These are phyloP conservation scores for Penicillium sp. DNA, from an alignment of 2,329 filamentous ascomycete species.

Conservation along the genomic window DNA sequence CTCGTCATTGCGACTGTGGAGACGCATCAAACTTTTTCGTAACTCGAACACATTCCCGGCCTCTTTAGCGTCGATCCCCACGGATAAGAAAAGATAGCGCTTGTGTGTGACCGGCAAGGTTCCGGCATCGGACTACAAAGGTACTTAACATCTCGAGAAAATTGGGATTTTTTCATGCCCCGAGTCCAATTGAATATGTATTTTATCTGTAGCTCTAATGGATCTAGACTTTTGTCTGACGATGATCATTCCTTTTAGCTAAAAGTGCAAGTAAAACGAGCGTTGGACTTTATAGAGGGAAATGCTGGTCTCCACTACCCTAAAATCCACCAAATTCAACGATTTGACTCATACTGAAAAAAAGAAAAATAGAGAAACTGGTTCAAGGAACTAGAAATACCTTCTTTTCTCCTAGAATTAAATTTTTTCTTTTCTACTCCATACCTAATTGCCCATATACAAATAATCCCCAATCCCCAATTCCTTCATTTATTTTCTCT, in stretches of 20 bases:
- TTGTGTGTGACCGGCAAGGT: neutral
- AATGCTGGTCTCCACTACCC: neutral
- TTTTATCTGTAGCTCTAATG: neutral
- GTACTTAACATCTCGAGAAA: neutral
- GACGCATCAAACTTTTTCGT: conserved; percentile 1
- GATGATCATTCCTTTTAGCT: neutral
- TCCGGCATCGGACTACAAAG: conserved; percentile 7
- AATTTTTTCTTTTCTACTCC: neutral
- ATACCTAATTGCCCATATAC: conserved; percentile 4
- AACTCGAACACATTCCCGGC: neutral
- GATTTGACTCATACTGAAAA: conserved; percentile 31
- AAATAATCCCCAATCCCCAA: neutral
- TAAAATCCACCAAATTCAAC: neutral
- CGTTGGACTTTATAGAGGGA: neutral
- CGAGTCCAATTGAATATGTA: too few relatives aligned
- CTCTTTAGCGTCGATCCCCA: conserved; percentile 3
- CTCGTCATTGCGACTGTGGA: neutral
- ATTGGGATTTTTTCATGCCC: too few relatives aligned
- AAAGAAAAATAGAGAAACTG: neutral
- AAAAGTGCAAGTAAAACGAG: neutral
- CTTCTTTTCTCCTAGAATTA: neutral
- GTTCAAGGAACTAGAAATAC: neutral
- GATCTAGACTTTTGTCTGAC: neutral
- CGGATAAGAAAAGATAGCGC: conserved; percentile 3
- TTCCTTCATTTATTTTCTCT: conserved; percentile 6